Evolutionary conservation across 2,329 filamentous ascomycete species (phyloP).

Genomic region (Aspergillus floridensis): DNA sequence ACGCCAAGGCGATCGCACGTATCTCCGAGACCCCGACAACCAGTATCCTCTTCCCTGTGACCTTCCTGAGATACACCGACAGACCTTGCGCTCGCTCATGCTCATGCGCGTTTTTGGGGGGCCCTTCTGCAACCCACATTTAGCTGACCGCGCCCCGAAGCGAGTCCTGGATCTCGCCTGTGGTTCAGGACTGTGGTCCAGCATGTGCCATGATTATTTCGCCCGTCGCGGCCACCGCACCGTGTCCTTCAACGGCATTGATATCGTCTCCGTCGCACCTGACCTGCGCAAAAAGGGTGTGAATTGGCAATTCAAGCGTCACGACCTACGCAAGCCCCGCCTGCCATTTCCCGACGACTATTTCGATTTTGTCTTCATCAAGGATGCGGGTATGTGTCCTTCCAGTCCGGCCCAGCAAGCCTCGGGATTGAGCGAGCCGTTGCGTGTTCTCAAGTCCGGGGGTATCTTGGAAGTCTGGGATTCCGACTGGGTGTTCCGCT

Average conservation of each 20-base stretch:
- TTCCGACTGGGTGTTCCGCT: slow-evolving; percentile 78
- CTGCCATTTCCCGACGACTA: slow-evolving; percentile 76
- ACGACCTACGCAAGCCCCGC: slow-evolving; percentile 73
- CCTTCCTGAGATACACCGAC: slow-evolving; percentile 80
- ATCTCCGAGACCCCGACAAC: slow-evolving; percentile 69
- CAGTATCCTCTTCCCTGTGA: slow-evolving; percentile 87
- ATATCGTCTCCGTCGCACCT: slow-evolving; percentile 71
- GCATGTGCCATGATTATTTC: slow-evolving; percentile 80
- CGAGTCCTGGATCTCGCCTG: slow-evolving; percentile 84
- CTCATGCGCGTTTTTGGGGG: slow-evolving; percentile 77
- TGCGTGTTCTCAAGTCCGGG: slow-evolving; percentile 73
- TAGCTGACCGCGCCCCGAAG: slow-evolving; percentile 65
- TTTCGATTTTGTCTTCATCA: slow-evolving; percentile 86
- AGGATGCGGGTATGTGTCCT: slow-evolving; percentile 73
- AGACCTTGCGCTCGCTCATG: slow-evolving; percentile 79
- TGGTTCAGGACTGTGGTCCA: slow-evolving; percentile 85
- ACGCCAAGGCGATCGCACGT: slow-evolving; percentile 75
- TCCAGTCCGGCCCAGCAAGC: slow-evolving; percentile 56
- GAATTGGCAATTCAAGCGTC: slow-evolving; percentile 84
- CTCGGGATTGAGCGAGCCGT: slow-evolving; percentile 65
- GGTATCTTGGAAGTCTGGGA: slow-evolving; percentile 88
- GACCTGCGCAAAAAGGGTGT: slow-evolving; percentile 68
- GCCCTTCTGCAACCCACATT: slow-evolving; percentile 69
- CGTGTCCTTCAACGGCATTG: slow-evolving; percentile 77
- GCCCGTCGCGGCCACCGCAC: slow-evolving; percentile 63